phyloP scores from a whole-genome alignment of 2,329 filamentous ascomycete species.

The Coniosporium tulheliwenetii region DNA sequence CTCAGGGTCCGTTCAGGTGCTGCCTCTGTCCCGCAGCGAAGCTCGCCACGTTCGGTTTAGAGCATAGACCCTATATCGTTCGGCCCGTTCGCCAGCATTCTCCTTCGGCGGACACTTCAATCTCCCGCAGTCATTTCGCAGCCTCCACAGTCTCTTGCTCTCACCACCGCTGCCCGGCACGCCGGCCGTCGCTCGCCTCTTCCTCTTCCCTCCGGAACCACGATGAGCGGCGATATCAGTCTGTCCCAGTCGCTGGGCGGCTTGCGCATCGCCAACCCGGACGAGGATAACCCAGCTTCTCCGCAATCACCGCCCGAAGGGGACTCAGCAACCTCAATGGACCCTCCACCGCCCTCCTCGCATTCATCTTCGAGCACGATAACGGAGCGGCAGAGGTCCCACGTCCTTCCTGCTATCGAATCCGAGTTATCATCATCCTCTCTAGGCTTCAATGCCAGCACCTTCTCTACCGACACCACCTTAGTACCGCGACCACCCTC shows the following conservation, averaged over 20 bases:
- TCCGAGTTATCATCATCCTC: slow-evolving; percentile 15
- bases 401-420: slow-evolving; percentile 20
- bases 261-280: slow-evolving; percentile 91
- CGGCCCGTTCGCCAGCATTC: background rate
- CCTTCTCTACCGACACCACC: slow-evolving; percentile 14
- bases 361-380: slow-evolving; percentile 20
- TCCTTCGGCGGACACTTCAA: background rate
- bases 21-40: background rate
- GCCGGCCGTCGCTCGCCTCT: background rate
- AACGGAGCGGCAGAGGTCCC: slow-evolving; percentile 16
- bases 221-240: slow-evolving; percentile 85
- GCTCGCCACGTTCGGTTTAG: background rate
- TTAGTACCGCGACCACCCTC: background rate
- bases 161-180: background rate
- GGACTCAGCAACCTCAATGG: slow-evolving; percentile 6
- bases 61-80: background rate
- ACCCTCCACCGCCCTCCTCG: slow-evolving; percentile 13
- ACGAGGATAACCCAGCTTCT: slow-evolving; percentile 43
- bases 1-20: background rate
- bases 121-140: background rate
- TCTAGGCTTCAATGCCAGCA: slow-evolving; percentile 24
- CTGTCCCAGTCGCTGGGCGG: slow-evolving; percentile 86
- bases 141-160: background rate
- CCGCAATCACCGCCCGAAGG: slow-evolving; percentile 12
- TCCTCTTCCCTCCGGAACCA: slow-evolving; percentile 9